Evolutionary conservation across 2,329 filamentous ascomycete species (phyloP).

Genomic region (Exophiala spinifera): DNA sequence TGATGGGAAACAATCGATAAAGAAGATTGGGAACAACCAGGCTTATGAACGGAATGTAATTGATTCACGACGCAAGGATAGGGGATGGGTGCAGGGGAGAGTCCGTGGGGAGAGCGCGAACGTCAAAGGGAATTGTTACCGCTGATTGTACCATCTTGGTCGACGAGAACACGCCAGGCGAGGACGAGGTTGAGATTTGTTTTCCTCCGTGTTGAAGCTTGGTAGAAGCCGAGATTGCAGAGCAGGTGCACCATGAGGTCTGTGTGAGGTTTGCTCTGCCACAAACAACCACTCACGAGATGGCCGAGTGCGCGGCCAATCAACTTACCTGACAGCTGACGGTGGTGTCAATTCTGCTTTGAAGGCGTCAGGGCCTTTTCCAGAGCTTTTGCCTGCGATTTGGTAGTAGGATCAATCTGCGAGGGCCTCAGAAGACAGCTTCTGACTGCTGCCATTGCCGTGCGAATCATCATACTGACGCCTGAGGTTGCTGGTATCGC

Average conservation of each 20-base stretch:
- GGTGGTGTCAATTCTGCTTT: not conserved
- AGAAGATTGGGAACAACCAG: slow-evolving; percentile 19
- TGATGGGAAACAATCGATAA: slow-evolving; percentile 21
- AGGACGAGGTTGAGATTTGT: not conserved
- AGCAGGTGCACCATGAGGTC: slow-evolving; percentile 2
- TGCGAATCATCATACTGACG: not conserved
- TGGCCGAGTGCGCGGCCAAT: not conserved
- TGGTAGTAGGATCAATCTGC: not conserved
- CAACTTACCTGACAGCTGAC: slow-evolving; percentile 3
- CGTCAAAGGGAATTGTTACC: slow-evolving; percentile 17
- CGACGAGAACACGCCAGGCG: not conserved
- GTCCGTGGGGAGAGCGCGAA: slow-evolving; percentile 14
- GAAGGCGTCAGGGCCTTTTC: not conserved
- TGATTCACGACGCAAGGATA: slow-evolving; percentile 13
- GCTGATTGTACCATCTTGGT: slow-evolving; percentile 3
- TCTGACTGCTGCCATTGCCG: slow-evolving; percentile 2
- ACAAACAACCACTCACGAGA: too few species aligned
- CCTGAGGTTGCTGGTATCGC: not conserved
- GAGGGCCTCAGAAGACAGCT: not conserved
- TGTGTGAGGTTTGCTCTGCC: not conserved
- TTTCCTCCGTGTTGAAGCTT: not conserved
- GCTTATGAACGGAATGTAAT: slow-evolving; percentile 17
- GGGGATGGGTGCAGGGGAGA: slow-evolving; percentile 22
- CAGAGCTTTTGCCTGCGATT: not conserved
- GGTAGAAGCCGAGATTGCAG: not conserved